phyloP scores from a whole-genome alignment of 106 monocot species.

The Platanthera zijinensis region DNA sequence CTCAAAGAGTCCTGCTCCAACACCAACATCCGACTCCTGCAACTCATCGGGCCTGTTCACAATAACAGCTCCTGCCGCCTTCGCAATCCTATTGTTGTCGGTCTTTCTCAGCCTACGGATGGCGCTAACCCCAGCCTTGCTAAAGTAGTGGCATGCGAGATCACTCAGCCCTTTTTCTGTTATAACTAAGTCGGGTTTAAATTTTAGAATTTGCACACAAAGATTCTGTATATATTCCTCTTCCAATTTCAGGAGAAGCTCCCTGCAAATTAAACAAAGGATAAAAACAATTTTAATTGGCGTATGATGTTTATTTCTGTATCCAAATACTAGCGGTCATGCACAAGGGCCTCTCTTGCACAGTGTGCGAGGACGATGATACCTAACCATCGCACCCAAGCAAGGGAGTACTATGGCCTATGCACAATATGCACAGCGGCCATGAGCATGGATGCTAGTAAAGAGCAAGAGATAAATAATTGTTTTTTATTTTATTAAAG shows the following conservation, averaged over 20 bases:
- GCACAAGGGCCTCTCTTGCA: too few relatives aligned
- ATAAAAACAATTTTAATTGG: not conserved
- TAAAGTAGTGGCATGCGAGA: conserved; percentile 84
- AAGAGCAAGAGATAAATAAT: too few relatives aligned
- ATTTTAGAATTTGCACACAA: conserved; percentile 75
- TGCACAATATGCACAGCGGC: too few relatives aligned
- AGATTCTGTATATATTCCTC: conserved; percentile 94
- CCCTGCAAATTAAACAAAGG: conserved; percentile 41
- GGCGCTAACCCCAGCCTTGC: conserved; percentile 93
- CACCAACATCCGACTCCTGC: conserved; percentile 95
- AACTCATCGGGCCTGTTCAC: conserved; percentile 94
- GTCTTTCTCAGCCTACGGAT: conserved; percentile 83
- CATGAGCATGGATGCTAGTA: too few relatives aligned
- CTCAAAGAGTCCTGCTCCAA: conserved; percentile 90
- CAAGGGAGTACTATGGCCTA: too few relatives aligned
- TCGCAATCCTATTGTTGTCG: conserved; percentile 90
- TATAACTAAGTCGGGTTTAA: conserved; percentile 88
- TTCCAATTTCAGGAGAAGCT: conserved; percentile 81
- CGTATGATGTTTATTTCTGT: not conserved
- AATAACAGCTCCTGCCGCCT: conserved; percentile 81
- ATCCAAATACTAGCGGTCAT: too few relatives aligned
- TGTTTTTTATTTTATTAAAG: too few relatives aligned
- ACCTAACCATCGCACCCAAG: too few relatives aligned
- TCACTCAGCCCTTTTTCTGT: conserved; percentile 96
- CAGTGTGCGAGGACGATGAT: too few relatives aligned